Percentiles rank a stretch among this genome's conserved stretches.
These are phyloP conservation scores for Pseudonitzschia delicatissima DNA, from an alignment of 108 stramenopile genomes.

Conservation along the genomic window DNA sequence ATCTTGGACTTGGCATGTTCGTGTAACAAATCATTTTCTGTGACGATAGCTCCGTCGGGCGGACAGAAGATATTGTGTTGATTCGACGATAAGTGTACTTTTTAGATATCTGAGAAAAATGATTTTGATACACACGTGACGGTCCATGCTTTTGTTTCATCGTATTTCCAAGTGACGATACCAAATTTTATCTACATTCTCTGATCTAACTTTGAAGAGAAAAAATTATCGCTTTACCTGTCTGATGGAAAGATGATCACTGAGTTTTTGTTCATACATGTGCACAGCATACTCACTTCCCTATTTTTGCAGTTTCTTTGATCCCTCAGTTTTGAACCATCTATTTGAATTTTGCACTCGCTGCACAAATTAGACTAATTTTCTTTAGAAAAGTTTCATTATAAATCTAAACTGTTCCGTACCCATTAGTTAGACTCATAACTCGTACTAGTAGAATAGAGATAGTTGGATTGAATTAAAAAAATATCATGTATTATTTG, in stretches of 20 bases:
- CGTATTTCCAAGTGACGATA: conserved; percentile 26
- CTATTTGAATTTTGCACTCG: too few relatives aligned
- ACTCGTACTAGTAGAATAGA: too few relatives aligned
- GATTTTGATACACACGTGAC: neutral
- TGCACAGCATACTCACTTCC: too few relatives aligned
- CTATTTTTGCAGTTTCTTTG: too few relatives aligned
- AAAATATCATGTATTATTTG: too few relatives aligned
- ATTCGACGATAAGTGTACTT: conserved; percentile 32
- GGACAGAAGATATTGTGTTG: conserved; percentile 27
- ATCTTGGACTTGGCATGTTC: neutral
- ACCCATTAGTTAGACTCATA: too few relatives aligned
- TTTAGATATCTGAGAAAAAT: conserved; percentile 22
- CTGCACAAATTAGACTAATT: too few relatives aligned
- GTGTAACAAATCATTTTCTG: conserved; percentile 11
- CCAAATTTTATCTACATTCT: conserved; percentile 31
- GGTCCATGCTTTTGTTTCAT: neutral
- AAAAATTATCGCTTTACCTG: conserved; percentile 4
- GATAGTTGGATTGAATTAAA: too few relatives aligned
- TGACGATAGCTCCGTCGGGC: conserved; percentile 35
- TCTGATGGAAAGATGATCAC: conserved; percentile 3
- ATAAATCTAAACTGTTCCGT: too few relatives aligned
- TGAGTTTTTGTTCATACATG: too few relatives aligned
- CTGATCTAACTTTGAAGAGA: conserved; percentile 16
- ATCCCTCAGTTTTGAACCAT: too few relatives aligned
- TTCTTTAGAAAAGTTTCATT: too few relatives aligned